Evolutionary conservation across 345 rosid species (phyloP).

Genomic region (Moricandia moricandioides): DNA sequence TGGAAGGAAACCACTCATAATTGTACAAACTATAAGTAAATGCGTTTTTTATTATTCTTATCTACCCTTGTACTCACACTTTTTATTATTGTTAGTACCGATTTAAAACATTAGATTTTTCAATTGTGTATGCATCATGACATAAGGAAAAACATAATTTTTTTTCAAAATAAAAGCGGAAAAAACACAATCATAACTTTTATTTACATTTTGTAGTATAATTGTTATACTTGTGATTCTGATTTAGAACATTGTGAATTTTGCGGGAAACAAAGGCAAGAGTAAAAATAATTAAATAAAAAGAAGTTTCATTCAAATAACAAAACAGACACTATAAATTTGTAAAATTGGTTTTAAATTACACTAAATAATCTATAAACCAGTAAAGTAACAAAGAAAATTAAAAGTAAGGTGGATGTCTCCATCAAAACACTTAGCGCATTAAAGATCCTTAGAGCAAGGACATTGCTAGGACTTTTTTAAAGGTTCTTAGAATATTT

Average conservation of each 20-base stretch:
- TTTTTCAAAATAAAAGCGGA: no score
- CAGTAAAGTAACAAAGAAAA: neutral
- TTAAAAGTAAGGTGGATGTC: conserved; percentile 12
- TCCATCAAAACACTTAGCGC: conserved; percentile 22
- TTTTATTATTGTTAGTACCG: neutral
- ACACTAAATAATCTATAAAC: neutral
- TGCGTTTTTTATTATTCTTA: neutral
- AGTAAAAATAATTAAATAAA: neutral
- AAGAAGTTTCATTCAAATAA: neutral
- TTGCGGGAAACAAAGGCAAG: neutral
- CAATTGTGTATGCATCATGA: neutral
- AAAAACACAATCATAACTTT: conserved; percentile 5
- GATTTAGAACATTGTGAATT: neutral
- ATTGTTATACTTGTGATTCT: neutral
- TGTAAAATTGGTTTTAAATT: neutral
- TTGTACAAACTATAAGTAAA: conserved; percentile 4
- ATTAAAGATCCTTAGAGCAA: conserved; percentile 29
- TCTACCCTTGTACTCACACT: neutral
- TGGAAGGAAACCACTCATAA: conserved; percentile 8
- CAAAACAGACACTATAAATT: neutral
- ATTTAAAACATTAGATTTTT: neutral
- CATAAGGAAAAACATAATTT: conserved; percentile 8
- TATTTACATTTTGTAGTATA: neutral
- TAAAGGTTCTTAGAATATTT: no score
- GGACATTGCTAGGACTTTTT: no score